phyloP scores from a whole-genome alignment of 2,329 filamentous ascomycete species.

The Mariannaea sp. region DNA sequence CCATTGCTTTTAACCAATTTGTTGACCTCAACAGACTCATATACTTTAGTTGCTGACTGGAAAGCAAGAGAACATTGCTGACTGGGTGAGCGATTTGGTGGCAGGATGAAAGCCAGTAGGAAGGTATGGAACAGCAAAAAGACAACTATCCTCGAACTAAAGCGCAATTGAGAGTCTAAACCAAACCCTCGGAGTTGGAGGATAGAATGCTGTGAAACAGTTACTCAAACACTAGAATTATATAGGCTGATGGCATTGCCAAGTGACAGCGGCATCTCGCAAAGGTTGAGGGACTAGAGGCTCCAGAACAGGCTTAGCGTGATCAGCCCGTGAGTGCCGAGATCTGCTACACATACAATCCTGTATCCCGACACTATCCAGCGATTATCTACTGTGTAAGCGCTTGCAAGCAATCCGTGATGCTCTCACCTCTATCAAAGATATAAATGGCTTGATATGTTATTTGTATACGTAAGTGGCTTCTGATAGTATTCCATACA shows the following conservation, averaged over 20 bases:
- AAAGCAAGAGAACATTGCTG: neutral
- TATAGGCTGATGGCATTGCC: neutral
- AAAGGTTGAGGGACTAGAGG: slow-evolving; percentile 3
- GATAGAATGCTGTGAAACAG: neutral
- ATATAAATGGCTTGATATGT: too few species aligned
- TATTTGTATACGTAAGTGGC: too few species aligned
- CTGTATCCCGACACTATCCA: too few species aligned
- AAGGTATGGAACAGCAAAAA: neutral
- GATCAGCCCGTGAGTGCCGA: slow-evolving; percentile 24
- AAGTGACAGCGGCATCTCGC: neutral
- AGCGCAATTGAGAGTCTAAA: neutral
- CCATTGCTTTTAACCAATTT: slow-evolving; percentile 37
- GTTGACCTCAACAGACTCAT: slow-evolving; percentile 30
- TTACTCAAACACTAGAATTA: neutral
- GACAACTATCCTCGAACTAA: neutral
- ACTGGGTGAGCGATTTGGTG: slow-evolving; percentile 34
- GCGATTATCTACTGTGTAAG: too few species aligned
- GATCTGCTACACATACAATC: slow-evolving; percentile 14
- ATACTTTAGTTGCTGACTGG: neutral
- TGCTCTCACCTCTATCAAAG: too few species aligned
- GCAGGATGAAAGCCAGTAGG: slow-evolving; percentile 4
- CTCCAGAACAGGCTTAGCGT: slow-evolving; percentile 29
- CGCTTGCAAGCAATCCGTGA: too few species aligned
- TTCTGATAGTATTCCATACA: too few species aligned
- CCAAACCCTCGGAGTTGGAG: neutral